Conservation (phyloP, 208 protist genomes). For the Trypanosoma scelopori region DNA sequence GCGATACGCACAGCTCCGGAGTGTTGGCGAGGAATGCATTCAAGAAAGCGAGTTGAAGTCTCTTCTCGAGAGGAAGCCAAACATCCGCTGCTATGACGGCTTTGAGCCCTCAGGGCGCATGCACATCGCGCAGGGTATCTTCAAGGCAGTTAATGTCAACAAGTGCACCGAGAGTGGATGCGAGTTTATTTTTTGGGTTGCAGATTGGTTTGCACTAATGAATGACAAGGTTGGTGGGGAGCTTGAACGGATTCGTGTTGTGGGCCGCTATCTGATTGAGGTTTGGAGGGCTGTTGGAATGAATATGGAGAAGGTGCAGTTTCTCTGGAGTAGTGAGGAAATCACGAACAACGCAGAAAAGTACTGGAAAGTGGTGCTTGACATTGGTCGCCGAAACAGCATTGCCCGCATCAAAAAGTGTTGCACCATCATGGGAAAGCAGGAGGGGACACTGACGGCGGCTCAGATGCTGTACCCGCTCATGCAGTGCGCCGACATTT, state of each 20-base stretch:
- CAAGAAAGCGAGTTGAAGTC: conserved; percentile 90
- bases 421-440: conserved; percentile 99
- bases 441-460: conserved; percentile 95
- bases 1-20: conserved; percentile 82
- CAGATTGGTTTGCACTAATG: conserved; percentile 99
- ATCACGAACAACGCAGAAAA: conserved; percentile 93
- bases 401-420: conserved; percentile 97
- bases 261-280: conserved; percentile 98
- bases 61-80: conserved; percentile 92
- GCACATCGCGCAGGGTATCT: conserved; percentile 99
- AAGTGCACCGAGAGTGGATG: conserved; percentile 96
- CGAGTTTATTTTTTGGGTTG: conserved; percentile 99
- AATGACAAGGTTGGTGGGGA: conserved; percentile 99
- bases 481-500: conserved; percentile 99
- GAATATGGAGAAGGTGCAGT: conserved; percentile 96
- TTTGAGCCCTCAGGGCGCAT: conserved; percentile 99
- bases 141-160: conserved; percentile 99
- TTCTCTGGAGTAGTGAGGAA: conserved; percentile 97
- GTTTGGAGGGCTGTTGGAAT: conserved; percentile 99
- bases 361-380: conserved; percentile 98
- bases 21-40: conserved; percentile 97
- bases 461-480: conserved; percentile 99
- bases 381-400: conserved; percentile 96
- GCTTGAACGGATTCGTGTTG: conserved; percentile 96
- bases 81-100: conserved; percentile 97